phyloP scores from a whole-genome alignment of 2,329 filamentous ascomycete genomes.

The Curvularia spicifera region DNA sequence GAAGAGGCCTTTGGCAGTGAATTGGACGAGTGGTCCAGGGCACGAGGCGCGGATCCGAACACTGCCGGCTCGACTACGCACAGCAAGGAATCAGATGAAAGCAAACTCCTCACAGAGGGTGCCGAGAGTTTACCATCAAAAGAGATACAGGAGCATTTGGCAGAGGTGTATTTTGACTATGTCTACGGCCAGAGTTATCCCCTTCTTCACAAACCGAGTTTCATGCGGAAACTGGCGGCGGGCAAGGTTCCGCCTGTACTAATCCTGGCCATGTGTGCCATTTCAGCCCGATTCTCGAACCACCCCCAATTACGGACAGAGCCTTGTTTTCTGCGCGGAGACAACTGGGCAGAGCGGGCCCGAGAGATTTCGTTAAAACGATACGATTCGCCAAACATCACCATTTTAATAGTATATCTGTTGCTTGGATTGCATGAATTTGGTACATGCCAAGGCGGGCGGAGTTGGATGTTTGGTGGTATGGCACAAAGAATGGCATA shows the following conservation, averaged over 20 bases:
- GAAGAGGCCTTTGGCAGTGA: constrained; percentile 88
- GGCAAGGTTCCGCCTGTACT: constrained; percentile 87
- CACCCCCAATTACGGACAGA: constrained; percentile 79
- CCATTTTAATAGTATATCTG: constrained; percentile 87
- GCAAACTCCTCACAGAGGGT: constrained; percentile 79
- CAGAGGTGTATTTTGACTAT: constrained; percentile 94
- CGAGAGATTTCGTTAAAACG: constrained; percentile 83
- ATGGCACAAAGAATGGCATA: constrained; percentile 98
- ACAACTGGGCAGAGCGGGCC: constrained; percentile 88
- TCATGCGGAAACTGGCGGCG: constrained; percentile 84
- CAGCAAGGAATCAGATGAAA: constrained; percentile 69
- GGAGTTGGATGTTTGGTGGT: constrained; percentile 94
- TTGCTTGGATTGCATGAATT: constrained; percentile 93
- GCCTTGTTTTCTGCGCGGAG: constrained; percentile 84
- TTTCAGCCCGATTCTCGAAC: constrained; percentile 92
- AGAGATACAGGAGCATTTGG: constrained; percentile 90
- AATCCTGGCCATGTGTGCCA: constrained; percentile 90
- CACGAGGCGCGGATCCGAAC: constrained; percentile 58
- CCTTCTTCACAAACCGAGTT: constrained; percentile 93
- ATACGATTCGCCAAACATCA: constrained; percentile 96
- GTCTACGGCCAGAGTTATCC: constrained; percentile 96
- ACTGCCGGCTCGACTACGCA: constrained; percentile 58
- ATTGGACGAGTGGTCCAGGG: constrained; percentile 79
- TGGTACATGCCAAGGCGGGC: constrained; percentile 92
- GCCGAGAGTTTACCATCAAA: constrained; percentile 79